Conservation (phyloP, 805 yeast species). For the Candida piceae region DNA sequence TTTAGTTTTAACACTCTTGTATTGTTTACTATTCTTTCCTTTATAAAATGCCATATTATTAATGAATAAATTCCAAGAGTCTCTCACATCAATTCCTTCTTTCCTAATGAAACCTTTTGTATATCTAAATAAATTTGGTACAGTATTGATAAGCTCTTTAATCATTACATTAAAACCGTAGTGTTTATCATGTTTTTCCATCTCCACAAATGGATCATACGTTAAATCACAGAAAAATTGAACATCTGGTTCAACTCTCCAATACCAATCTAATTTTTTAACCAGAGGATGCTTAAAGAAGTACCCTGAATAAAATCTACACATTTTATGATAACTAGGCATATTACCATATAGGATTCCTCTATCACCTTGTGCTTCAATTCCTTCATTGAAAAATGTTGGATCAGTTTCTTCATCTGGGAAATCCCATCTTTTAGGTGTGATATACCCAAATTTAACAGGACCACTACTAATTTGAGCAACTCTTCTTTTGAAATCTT, state of each 20-base stretch:
- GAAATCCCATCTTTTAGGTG: constrained; percentile 64
- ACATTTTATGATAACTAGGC: constrained; percentile 89
- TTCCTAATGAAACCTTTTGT: constrained; percentile 60
- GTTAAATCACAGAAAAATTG: constrained; percentile 86
- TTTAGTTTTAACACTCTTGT: constrained; percentile 18
- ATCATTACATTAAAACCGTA: constrained; percentile 85
- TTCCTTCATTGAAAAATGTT: constrained; percentile 46
- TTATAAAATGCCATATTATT: constrained; percentile 33
- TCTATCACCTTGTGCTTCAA: constrained; percentile 76
- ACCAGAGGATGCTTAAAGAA: constrained; percentile 80
- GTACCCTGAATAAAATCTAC: constrained; percentile 82
- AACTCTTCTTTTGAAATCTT: constrained; percentile 55
- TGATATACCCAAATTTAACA: constrained; percentile 69
- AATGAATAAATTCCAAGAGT: constrained; percentile 66
- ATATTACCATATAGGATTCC: constrained; percentile 78
- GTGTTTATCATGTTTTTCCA: constrained; percentile 62
- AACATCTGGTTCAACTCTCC: constrained; percentile 95
- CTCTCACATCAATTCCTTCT: constrained; percentile 44
- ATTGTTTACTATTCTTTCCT: constrained; percentile 29
- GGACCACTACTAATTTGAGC: constrained; percentile 48
- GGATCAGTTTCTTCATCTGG: constrained; percentile 37
- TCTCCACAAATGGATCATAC: constrained; percentile 83
- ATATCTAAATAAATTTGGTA: constrained; percentile 73
- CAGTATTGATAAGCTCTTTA: constrained; percentile 73
- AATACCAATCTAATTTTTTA: constrained; percentile 76